phyloP scores from a whole-genome alignment of 73 alveolate species.

The Paraurostyla sp. region DNA sequence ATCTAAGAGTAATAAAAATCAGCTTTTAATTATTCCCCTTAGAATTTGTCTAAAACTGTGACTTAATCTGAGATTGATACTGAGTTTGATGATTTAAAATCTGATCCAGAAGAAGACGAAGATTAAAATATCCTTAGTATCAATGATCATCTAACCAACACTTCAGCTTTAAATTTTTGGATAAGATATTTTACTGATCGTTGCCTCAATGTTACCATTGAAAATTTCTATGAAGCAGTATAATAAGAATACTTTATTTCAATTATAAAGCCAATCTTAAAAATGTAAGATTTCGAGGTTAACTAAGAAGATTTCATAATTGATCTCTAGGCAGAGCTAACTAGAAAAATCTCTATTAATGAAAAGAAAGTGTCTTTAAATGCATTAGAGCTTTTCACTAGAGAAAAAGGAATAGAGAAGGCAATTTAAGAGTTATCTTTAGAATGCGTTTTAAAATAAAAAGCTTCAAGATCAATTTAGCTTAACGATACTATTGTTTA shows the following conservation, averaged over 20 bases:
- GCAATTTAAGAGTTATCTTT: background rate
- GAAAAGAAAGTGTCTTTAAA: slow-evolving; percentile 32
- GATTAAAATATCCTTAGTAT: background rate
- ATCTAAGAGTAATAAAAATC: background rate
- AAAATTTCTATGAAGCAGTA: slow-evolving; percentile 37
- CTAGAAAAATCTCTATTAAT: slow-evolving; percentile 32
- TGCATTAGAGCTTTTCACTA: slow-evolving; percentile 34
- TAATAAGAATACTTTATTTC: slow-evolving; percentile 9
- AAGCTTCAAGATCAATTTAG: slow-evolving; percentile 31
- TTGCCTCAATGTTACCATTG: slow-evolving; percentile 9
- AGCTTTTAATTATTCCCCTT: slow-evolving; percentile 21
- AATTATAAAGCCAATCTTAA: background rate
- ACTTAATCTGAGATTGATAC: slow-evolving; percentile 28
- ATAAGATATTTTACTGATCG: slow-evolving; percentile 26
- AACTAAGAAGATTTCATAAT: background rate
- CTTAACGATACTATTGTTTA: slow-evolving; percentile 44
- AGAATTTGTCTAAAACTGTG: slow-evolving; percentile 5
- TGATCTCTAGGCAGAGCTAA: background rate
- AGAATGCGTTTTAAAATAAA: slow-evolving; percentile 43
- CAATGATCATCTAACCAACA: slow-evolving; percentile 32
- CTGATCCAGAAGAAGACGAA: background rate
- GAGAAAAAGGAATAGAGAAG: slow-evolving; percentile 45
- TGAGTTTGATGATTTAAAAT: slow-evolving; percentile 26
- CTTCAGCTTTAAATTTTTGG: slow-evolving; percentile 34
- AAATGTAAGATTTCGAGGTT: background rate